Conservation (phyloP, 148 eudicot genomes). For the Amaranthus palmeri region DNA sequence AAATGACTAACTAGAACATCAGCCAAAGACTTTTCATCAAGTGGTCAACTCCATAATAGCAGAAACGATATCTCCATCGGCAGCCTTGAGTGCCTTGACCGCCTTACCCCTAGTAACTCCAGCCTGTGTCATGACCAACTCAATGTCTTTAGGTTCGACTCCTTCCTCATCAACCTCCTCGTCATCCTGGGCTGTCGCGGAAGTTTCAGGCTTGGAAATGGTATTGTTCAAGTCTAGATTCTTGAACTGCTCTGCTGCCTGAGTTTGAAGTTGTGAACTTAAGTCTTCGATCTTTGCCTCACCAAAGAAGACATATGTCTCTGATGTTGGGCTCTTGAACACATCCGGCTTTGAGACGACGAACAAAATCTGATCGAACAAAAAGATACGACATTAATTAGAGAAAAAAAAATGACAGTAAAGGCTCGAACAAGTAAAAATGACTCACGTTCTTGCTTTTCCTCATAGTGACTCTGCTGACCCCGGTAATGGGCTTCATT, state of each 20-base stretch:
- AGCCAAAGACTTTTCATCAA: conserved; percentile 21
- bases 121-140: conserved; percentile 84
- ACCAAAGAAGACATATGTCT: conserved; percentile 74
- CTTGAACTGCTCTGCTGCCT: conserved; percentile 93
- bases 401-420: no score
- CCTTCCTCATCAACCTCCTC: conserved; percentile 77
- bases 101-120: conserved; percentile 67
- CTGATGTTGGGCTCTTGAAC: conserved; percentile 90
- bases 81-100: conserved; percentile 69
- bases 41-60: conserved; percentile 89
- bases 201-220: conserved; percentile 53
- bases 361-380: conserved; percentile 58
- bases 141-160: conserved; percentile 74
- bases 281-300: conserved; percentile 92
- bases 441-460: conserved; percentile 76
- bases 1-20: conserved; percentile 15
- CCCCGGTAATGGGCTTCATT: conserved; percentile 74
- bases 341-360: conserved; percentile 88
- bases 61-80: conserved; percentile 70
- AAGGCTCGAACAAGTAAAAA: background rate
- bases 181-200: conserved; percentile 53
- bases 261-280: conserved; percentile 84
- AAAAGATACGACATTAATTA: background rate
- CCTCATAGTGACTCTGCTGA: conserved; percentile 75
- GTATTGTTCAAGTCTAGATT: conserved; percentile 64